These are phyloP conservation scores for Plasmodium vinckei DNA, from an alignment of 169 alveolate genomes.

Conservation along the genomic window DNA sequence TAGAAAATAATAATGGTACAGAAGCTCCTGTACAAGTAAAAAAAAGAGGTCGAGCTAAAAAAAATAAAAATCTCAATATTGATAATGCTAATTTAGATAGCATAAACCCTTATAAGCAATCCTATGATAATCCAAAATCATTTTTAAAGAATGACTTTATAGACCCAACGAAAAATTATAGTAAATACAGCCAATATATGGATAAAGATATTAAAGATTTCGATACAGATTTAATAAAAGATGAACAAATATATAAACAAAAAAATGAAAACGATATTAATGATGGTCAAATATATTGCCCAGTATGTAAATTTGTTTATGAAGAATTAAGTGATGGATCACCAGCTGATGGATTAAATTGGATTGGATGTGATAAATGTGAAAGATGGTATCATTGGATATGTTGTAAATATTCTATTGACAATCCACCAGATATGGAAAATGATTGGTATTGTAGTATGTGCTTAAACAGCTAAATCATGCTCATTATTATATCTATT, in stretches of 20 bases:
- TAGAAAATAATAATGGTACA: neutral
- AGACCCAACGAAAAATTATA: no score
- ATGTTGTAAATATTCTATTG: constrained; percentile 77
- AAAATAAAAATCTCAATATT: constrained; percentile 19
- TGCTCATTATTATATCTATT: neutral
- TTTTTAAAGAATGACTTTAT: no score
- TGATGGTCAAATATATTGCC: constrained; percentile 83
- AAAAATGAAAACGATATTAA: constrained; percentile 77
- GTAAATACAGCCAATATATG: no score
- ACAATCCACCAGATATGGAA: constrained; percentile 73
- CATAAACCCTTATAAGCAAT: no score
- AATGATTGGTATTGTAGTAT: constrained; percentile 69
- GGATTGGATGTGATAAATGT: constrained; percentile 89
- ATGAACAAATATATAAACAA: constrained; percentile 78
- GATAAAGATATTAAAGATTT: constrained; percentile 9
- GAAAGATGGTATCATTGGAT: constrained; percentile 87
- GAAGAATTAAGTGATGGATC: constrained; percentile 85
- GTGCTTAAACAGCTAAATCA: constrained; percentile 41
- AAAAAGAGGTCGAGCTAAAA: constrained; percentile 24
- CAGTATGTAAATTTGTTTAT: constrained; percentile 83
- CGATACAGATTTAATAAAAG: constrained; percentile 78
- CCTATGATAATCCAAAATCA: no score
- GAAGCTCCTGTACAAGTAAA: constrained; percentile 17
- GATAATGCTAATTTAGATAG: neutral
- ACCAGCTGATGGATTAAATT: constrained; percentile 88